These are phyloP conservation scores for Alnus glutinosa DNA, from an alignment of 306 rosid genomes.

Conservation along the genomic window DNA sequence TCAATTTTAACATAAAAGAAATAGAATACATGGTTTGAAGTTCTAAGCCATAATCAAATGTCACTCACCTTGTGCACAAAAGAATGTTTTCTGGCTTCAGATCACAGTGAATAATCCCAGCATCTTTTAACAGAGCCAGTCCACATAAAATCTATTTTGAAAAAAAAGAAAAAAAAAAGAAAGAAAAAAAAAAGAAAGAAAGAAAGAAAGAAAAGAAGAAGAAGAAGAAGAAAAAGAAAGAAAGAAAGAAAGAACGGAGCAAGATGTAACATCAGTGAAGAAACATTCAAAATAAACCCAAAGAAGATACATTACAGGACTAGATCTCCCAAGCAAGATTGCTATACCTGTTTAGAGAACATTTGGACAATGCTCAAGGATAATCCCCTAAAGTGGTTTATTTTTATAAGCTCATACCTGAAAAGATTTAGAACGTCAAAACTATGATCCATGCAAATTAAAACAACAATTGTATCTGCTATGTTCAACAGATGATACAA, in stretches of 20 bases:
- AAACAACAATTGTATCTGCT: slow-evolving; percentile 12
- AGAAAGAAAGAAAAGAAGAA: slow-evolving; percentile 12
- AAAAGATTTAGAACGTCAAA: slow-evolving; percentile 37
- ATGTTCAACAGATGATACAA: not conserved
- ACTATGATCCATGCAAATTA: slow-evolving; percentile 25
- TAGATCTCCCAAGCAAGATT: slow-evolving; percentile 23
- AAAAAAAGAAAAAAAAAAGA: slow-evolving; percentile 13
- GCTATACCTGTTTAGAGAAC: slow-evolving; percentile 87
- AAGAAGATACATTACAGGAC: not conserved
- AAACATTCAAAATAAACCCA: slow-evolving; percentile 1
- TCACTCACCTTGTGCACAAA: slow-evolving; percentile 77
- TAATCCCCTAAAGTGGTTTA: slow-evolving; percentile 93
- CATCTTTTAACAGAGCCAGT: slow-evolving; percentile 84
- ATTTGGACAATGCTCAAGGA: slow-evolving; percentile 92
- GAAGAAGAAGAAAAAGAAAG: no score
- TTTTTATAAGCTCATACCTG: slow-evolving; percentile 98
- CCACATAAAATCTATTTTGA: slow-evolving; percentile 78
- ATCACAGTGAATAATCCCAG: slow-evolving; percentile 98
- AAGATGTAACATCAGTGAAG: slow-evolving; percentile 24
- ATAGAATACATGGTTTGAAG: slow-evolving; percentile 23
- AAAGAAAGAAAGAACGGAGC: slow-evolving; percentile 2
- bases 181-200: no score
- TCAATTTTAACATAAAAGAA: slow-evolving; percentile 37
- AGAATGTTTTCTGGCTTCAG: slow-evolving; percentile 99
- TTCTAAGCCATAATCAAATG: slow-evolving; percentile 27